phyloP scores from a whole-genome alignment of 305 asterid genomes.

The Nicotiana rustica region DNA sequence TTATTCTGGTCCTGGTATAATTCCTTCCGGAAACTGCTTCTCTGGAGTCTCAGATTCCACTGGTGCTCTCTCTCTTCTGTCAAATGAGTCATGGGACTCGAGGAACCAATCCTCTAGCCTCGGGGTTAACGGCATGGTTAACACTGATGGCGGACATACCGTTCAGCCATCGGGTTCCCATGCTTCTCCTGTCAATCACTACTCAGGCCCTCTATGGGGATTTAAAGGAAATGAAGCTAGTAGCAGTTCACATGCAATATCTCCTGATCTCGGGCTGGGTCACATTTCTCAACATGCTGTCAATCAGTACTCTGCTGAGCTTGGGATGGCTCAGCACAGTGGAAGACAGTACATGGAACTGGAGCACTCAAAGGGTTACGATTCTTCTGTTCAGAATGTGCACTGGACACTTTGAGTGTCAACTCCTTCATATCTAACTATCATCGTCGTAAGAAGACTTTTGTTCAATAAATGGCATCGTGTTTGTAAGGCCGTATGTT shows the following conservation, averaged over 20 bases:
- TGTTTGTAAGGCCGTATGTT: constrained; percentile 11
- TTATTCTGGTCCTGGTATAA: constrained; percentile 48
- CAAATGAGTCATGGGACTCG: constrained; percentile 85
- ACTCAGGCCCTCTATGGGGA: constrained; percentile 57
- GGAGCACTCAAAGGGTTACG: constrained; percentile 65
- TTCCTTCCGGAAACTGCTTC: constrained; percentile 60
- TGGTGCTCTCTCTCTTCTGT: constrained; percentile 99
- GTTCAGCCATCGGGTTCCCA: constrained; percentile 56
- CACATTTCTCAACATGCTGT: constrained; percentile 52
- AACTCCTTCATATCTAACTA: background rate
- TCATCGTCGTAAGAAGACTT: background rate
- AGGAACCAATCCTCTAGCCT: constrained; percentile 61
- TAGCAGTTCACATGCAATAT: constrained; percentile 51
- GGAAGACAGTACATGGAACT: constrained; percentile 59
- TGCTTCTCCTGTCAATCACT: constrained; percentile 52
- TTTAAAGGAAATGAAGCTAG: constrained; percentile 52
- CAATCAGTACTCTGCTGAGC: constrained; percentile 56
- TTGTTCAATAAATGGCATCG: background rate
- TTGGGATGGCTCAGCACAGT: constrained; percentile 62
- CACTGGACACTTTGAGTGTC: constrained; percentile 63
- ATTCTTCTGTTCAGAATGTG: constrained; percentile 66
- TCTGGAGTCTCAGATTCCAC: constrained; percentile 60
- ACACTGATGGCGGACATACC: constrained; percentile 43
- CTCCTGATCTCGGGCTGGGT: constrained; percentile 59
- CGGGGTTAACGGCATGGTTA: constrained; percentile 50